Evolutionary conservation across 2,329 filamentous ascomycete species (phyloP).

Genomic region (Phialophora macrospora): DNA sequence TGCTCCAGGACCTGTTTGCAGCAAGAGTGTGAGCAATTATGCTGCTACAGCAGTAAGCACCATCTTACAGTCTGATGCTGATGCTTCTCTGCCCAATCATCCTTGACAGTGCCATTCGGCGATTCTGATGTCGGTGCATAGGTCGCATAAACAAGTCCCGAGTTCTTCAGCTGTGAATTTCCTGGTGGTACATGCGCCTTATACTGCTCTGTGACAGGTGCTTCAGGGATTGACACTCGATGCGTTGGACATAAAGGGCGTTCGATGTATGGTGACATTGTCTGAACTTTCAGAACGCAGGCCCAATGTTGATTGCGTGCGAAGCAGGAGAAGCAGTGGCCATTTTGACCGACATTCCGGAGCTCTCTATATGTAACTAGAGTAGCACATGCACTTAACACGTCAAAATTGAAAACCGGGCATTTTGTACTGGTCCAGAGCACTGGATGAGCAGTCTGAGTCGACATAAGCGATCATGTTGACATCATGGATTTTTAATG

Average conservation of each 20-base stretch:
- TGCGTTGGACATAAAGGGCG: neutral
- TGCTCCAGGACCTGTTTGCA: constrained; percentile 53
- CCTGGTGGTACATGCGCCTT: constrained; percentile 23
- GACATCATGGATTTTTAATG: constrained; percentile 17
- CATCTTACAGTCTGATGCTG: constrained; percentile 43
- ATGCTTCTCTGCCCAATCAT: constrained; percentile 43
- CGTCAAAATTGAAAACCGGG: neutral
- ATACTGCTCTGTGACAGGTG: constrained; percentile 22
- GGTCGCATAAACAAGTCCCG: constrained; percentile 46
- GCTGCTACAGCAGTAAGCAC: neutral
- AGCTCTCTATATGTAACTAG: neutral
- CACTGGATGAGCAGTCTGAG: neutral
- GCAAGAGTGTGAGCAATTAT: neutral
- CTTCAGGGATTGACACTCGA: constrained; percentile 17
- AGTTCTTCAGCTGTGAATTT: constrained; percentile 8
- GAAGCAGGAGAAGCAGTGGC: neutral
- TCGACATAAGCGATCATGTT: constrained; percentile 3
- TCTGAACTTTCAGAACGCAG: neutral
- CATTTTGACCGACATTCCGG: neutral
- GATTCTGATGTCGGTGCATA: constrained; percentile 45
- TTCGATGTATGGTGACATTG: constrained; percentile 12
- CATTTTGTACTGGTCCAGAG: neutral
- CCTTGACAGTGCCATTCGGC: constrained; percentile 45
- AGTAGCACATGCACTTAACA: neutral
- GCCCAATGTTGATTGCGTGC: neutral